Evolutionary conservation across 2,329 filamentous ascomycete species (phyloP).

Genomic region (Penicillium olsonii): DNA sequence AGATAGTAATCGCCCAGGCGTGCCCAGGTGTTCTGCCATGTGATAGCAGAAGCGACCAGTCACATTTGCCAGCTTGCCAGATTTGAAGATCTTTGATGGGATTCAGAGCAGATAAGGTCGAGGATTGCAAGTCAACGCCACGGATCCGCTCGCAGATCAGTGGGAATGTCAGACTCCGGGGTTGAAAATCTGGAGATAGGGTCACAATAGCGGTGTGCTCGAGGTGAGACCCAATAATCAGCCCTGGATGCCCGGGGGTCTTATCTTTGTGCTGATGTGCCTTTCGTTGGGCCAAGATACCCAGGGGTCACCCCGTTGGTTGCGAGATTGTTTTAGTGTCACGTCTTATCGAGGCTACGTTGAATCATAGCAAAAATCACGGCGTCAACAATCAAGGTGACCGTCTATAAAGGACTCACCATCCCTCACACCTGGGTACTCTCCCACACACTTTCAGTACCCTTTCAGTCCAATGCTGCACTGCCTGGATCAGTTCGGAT

Average conservation of each 20-base stretch:
- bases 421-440: background rate
- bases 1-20: no score
- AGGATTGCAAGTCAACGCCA: background rate
- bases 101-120: conserved; percentile 12
- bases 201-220: conserved; percentile 12
- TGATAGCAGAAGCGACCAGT: background rate
- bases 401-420: conserved; percentile 16
- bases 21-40: no score
- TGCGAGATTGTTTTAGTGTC: conserved; percentile 11
- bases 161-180: conserved; percentile 19
- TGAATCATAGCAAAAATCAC: conserved; percentile 23
- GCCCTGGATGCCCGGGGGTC: background rate
- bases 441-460: no score
- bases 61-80: background rate
- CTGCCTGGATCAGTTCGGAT: background rate
- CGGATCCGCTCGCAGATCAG: conserved; percentile 16
- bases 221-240: conserved; percentile 5
- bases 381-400: conserved; percentile 1
- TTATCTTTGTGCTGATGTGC: conserved; percentile 7
- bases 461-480: no score
- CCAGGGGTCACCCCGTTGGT: conserved; percentile 3
- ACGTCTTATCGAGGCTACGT: conserved; percentile 29
- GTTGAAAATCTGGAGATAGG: conserved; percentile 26
- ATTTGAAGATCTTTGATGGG: no score
- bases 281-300: conserved; percentile 3